These are phyloP conservation scores for Phylloboletellus chloephorus DNA, from an alignment of 1,284 basidiomycete genomes.

Conservation along the genomic window DNA sequence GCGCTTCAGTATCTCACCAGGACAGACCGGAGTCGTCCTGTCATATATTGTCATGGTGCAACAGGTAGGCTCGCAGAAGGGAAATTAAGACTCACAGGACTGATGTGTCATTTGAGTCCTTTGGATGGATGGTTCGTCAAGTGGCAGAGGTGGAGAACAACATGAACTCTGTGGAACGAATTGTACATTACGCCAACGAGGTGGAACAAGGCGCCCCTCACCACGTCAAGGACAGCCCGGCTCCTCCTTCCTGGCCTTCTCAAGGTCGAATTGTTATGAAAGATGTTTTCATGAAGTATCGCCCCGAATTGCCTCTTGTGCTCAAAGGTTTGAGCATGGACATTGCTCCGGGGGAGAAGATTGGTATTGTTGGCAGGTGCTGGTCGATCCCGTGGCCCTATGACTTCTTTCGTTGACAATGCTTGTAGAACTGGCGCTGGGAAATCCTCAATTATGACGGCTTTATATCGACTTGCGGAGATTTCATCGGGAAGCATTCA, in stretches of 20 bases:
- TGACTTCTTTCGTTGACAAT: slow-evolving; percentile 4
- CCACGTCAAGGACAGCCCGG: slow-evolving; percentile 53
- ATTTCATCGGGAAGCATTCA: slow-evolving; percentile 58
- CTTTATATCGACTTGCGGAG: slow-evolving; percentile 59
- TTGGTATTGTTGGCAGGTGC: slow-evolving; percentile 76
- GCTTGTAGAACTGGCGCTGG: slow-evolving; percentile 64
- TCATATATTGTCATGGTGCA: slow-evolving; percentile 76
- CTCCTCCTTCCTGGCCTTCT: slow-evolving; percentile 63
- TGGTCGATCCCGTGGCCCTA: not conserved
- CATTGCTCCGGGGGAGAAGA: slow-evolving; percentile 76
- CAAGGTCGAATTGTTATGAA: slow-evolving; percentile 58
- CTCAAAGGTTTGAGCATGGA: slow-evolving; percentile 64
- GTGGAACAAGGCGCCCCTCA: slow-evolving; percentile 68
- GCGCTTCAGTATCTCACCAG: slow-evolving; percentile 69
- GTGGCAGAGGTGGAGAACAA: slow-evolving; percentile 85
- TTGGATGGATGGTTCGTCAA: slow-evolving; percentile 82
- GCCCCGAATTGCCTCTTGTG: slow-evolving; percentile 66
- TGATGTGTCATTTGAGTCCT: slow-evolving; percentile 39
- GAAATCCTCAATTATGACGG: slow-evolving; percentile 63
- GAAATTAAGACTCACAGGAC: not conserved
- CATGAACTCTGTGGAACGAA: slow-evolving; percentile 87
- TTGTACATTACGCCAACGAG: slow-evolving; percentile 70
- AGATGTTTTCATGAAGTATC: slow-evolving; percentile 61
- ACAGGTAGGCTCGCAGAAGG: slow-evolving; percentile 35
- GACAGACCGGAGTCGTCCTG: slow-evolving; percentile 70